A percentile compares a stretch with the other conserved stretches of the same genome.
phyloP scores from a whole-genome alignment of 345 rosid genomes.

The Triadica sebifera region DNA sequence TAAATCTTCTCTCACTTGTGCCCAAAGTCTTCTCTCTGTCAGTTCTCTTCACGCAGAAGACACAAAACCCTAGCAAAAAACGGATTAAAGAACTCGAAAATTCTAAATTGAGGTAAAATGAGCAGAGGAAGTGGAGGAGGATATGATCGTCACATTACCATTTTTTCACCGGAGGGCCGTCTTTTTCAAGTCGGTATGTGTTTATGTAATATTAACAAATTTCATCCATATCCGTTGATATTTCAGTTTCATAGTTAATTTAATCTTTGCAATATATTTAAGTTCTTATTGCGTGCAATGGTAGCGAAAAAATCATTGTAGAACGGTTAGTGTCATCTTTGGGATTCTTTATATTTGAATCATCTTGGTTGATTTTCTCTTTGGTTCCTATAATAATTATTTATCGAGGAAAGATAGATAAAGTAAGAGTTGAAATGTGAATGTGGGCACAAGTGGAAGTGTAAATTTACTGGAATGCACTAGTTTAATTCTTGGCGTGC shows the following conservation, averaged over 20 bases:
- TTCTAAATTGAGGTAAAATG: conserved; percentile 34
- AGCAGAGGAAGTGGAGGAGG: conserved; percentile 89
- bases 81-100: background rate
- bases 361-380: background rate
- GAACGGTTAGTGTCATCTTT: background rate
- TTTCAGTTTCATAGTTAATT: background rate
- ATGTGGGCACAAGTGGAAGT: background rate
- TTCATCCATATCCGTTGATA: background rate
- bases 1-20: background rate
- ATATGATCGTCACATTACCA: conserved; percentile 85
- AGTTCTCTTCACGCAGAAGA: background rate
- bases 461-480: background rate
- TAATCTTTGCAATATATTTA: too few species aligned
- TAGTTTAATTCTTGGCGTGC: background rate
- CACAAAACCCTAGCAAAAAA: background rate
- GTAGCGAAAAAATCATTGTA: background rate
- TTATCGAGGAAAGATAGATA: background rate
- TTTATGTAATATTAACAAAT: background rate
- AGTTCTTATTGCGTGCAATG: too few species aligned
- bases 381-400: too few species aligned
- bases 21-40: background rate
- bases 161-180: conserved; percentile 88
- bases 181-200: conserved; percentile 76
- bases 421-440: background rate
- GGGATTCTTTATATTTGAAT: background rate